Evolutionary conservation across 106 monocot species (phyloP), one percentile per base, ranked within the genome.

Genomic region (Dioscorea alata): DNA sequence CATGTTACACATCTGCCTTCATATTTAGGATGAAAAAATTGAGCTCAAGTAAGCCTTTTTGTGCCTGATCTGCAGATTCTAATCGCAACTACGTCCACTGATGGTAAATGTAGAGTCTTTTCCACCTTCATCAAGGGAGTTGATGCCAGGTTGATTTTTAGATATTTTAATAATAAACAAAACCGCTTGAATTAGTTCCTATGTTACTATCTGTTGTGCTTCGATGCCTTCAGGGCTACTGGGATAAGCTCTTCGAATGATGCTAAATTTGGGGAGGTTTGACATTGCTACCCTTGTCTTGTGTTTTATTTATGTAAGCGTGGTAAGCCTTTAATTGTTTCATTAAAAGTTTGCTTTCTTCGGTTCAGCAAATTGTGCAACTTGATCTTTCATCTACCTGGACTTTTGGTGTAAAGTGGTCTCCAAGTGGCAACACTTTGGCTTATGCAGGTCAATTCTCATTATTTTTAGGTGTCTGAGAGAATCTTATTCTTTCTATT

Each of bases 211-310:
- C 57, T 73, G 25, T 60, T 63, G 2, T 56, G 69, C 57, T 48
- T 33, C 48, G 21, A 70, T 53, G 42, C 78, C 19, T 61, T 71
- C 73, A 92, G 97, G 83, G 85, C 83, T 24, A 69, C 61, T 35
- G 85, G 76, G 59, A 21, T 82, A 63, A 78, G 81, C 73, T 75
- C 79, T 74, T 83, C 90, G 5, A 70, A 70, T 65, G 87, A 87
- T 83, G 58, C 76, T 68, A 99, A 93, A 65, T 99, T 99, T 87
- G 97, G 97, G 75, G 97, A 99, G 97, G 97, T 99, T 80, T 61
- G 71, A 70, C 67, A 61, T 69, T 7, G 67, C 49, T 64, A 24
- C 34, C n/a, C 53, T 54, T 74, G 48, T 33, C 22, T 63, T 68
- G 7, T 64, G 13, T 64, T 64, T 64, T 64, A 4, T 42, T 66